phyloP scores from a whole-genome alignment of 208 protist species.

The Leishmania arabica region DNA sequence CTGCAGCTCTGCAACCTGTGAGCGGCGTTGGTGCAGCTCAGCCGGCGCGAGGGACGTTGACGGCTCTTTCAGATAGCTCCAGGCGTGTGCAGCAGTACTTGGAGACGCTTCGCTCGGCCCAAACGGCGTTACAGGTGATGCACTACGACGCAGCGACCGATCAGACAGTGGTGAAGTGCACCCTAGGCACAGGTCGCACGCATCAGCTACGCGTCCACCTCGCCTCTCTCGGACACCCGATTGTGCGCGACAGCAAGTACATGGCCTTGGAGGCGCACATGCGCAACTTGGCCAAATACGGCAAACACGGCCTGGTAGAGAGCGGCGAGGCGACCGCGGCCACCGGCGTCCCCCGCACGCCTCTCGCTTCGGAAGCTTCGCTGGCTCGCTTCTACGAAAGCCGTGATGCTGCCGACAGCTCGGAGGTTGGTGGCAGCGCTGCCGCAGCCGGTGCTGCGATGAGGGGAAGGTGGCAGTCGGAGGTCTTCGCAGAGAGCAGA shows the following conservation, averaged over 20 bases:
- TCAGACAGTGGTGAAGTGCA: conserved; percentile 70
- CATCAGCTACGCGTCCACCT: conserved; percentile 95
- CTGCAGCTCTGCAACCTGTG: neutral
- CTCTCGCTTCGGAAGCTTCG: conserved; percentile 1
- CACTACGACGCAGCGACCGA: conserved; percentile 46
- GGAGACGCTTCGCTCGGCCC: conserved; percentile 51
- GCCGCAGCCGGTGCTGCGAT: neutral
- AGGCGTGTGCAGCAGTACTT: conserved; percentile 23
- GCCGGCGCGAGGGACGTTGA: neutral
- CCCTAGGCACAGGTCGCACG: conserved; percentile 88
- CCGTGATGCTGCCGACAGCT: neutral
- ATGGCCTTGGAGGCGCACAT: conserved; percentile 18
- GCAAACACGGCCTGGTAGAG: neutral
- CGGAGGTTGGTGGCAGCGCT: neutral
- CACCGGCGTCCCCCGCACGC: neutral
- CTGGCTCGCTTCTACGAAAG: conserved; percentile 1
- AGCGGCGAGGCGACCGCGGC: neutral
- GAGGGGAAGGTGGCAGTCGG: neutral
- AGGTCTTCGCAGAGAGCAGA: conserved; percentile 12
- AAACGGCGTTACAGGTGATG: conserved; percentile 36
- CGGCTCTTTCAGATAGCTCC: neutral
- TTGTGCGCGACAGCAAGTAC: conserved; percentile 86
- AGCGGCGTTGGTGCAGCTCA: neutral
- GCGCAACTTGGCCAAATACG: conserved; percentile 9
- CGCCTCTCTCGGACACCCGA: conserved; percentile 82